Conservation (phyloP, 257 asterid species). For the Cruciata laevipes region DNA sequence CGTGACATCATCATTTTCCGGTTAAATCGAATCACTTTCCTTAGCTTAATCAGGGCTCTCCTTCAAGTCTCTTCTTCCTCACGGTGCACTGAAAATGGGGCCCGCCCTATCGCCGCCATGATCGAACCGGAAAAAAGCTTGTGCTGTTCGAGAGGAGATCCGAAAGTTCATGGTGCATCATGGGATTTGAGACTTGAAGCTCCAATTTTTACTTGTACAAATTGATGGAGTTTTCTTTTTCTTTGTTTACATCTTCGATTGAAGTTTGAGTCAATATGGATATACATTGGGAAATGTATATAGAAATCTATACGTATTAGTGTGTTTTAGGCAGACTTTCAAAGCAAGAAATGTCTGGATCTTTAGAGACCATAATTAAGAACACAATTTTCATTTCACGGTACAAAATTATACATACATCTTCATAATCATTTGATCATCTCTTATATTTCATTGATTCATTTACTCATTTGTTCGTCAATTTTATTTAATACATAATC, state of each 20-base stretch:
- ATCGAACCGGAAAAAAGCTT: not conserved
- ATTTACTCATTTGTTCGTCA: not conserved
- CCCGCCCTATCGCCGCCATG: not conserved
- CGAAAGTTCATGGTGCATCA: not conserved
- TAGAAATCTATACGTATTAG: not conserved
- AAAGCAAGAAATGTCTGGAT: conserved; percentile 5
- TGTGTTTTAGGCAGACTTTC: not conserved
- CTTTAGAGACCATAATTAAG: not conserved
- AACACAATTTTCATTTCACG: not conserved
- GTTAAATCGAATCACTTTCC: too few relatives aligned
- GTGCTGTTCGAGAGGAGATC: conserved; percentile 3
- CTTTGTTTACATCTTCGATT: not conserved
- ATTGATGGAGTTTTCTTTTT: not conserved
- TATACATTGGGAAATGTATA: conserved; percentile 9
- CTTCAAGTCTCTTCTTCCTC: not conserved
- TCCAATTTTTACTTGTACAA: conserved; percentile 21
- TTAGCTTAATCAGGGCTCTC: not conserved
- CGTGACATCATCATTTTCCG: not conserved
- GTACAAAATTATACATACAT: not conserved
- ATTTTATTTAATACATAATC: too few relatives aligned
- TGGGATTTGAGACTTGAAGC: conserved; percentile 1
- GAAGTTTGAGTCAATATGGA: not conserved
- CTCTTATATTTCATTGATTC: too few relatives aligned
- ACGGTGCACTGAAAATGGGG: conserved; percentile 1
- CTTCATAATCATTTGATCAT: not conserved